A percentile compares a stretch with the other conserved stretches of the same genome.
Evolutionary conservation across 2,329 filamentous ascomycete species (phyloP).

Genomic region (Epichloe aotearoae): DNA sequence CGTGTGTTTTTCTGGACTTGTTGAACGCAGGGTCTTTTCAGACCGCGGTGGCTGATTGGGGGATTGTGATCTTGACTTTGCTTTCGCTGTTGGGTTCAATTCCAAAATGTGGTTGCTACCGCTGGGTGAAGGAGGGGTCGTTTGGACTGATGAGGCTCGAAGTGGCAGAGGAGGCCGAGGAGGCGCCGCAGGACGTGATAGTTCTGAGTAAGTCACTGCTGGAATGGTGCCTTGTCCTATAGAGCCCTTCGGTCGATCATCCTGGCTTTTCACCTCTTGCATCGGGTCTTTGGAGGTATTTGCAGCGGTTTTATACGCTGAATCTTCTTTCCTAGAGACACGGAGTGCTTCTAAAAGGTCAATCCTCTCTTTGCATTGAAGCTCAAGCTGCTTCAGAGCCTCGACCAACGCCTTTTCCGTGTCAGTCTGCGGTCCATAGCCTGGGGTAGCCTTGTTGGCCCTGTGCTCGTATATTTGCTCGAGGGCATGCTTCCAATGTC

Average conservation of each 20-base stretch:
- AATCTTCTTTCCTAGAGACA: conserved; percentile 39
- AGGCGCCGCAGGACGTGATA: conserved; percentile 55
- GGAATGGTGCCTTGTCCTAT: conserved; percentile 75
- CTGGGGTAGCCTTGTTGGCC: conserved; percentile 57
- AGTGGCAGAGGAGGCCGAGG: conserved; percentile 43
- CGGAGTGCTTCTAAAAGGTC: conserved; percentile 74
- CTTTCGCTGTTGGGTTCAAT: conserved; percentile 5
- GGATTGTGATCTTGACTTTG: conserved; percentile 18
- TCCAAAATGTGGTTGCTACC: conserved; percentile 13
- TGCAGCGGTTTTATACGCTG: conserved; percentile 4
- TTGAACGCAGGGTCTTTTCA: conserved; percentile 31
- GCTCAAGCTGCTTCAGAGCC: conserved; percentile 68
- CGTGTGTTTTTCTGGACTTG: conserved; percentile 46
- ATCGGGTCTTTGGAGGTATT: conserved; percentile 12
- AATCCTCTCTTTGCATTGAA: conserved; percentile 88
- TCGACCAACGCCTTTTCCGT: conserved; percentile 74
- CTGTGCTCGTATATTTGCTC: conserved; percentile 82
- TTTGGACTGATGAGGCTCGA: conserved; percentile 38
- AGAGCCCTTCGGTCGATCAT: conserved; percentile 35
- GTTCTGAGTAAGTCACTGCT: conserved; percentile 63
- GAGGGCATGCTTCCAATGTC: conserved; percentile 80
- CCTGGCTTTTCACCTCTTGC: conserved; percentile 7
- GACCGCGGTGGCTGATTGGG: conserved; percentile 21
- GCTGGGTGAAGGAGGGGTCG: conserved; percentile 20
- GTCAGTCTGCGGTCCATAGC: conserved; percentile 59